A percentile compares a stretch with the other conserved stretches of the same genome.
Evolutionary conservation across 805 yeast species (phyloP).

Genomic region (Ogataea neopini): DNA sequence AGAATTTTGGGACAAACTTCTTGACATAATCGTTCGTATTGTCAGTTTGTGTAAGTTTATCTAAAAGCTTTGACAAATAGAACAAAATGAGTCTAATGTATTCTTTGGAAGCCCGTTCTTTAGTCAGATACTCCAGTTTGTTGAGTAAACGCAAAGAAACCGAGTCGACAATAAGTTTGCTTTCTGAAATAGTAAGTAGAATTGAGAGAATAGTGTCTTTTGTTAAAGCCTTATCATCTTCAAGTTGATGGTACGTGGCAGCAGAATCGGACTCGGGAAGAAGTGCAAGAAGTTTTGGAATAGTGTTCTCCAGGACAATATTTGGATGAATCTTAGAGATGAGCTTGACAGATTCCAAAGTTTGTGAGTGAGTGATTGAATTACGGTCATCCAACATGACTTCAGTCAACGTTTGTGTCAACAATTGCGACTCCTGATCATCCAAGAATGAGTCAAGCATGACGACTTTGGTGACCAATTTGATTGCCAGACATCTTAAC

Average conservation of each 20-base stretch:
- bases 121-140: slow-evolving; percentile 32
- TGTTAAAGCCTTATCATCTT: slow-evolving; percentile 11
- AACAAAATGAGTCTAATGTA: slow-evolving; percentile 30
- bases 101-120: slow-evolving; percentile 12
- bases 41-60: slow-evolving; percentile 14
- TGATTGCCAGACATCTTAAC: slow-evolving; percentile 63
- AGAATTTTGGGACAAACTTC: slow-evolving; percentile 44
- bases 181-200: slow-evolving; percentile 41
- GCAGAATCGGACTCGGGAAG: slow-evolving; percentile 43
- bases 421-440: slow-evolving; percentile 56
- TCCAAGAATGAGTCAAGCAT: slow-evolving; percentile 50
- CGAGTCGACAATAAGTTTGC: slow-evolving; percentile 45
- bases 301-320: slow-evolving; percentile 49
- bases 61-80: slow-evolving; percentile 23
- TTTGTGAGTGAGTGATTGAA: slow-evolving; percentile 52
- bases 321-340: slow-evolving; percentile 41
- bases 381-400: slow-evolving; percentile 54
- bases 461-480: slow-evolving; percentile 60
- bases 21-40: slow-evolving; percentile 39
- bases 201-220: slow-evolving; percentile 38
- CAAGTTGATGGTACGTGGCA: slow-evolving; percentile 5
- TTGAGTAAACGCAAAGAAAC: slow-evolving; percentile 45
- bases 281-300: slow-evolving; percentile 51
- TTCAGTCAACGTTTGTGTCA: slow-evolving; percentile 67
- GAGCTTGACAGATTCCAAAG: slow-evolving; percentile 54